A percentile compares a stretch with the other conserved stretches of the same genome.
Conservation (phyloP, 805 yeast genomes). For the Myxozyma geophila region DNA sequence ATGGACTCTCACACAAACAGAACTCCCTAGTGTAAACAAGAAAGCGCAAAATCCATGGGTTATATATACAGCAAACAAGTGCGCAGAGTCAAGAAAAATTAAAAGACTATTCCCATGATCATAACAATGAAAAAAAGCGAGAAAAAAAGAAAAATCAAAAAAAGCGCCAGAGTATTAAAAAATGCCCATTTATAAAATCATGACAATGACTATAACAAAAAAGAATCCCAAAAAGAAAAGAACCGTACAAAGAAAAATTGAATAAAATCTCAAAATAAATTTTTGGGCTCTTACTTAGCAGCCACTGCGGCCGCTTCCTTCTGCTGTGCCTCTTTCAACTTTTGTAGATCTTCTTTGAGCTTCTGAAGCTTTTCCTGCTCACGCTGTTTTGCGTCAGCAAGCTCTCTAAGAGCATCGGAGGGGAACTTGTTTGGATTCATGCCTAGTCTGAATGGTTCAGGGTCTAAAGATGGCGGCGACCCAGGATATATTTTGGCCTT, state of each 20-base stretch:
- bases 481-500: constrained; percentile 12
- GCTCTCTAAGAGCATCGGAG: constrained; percentile 16
- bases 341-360: not conserved
- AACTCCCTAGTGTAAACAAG: not conserved
- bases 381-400: constrained; percentile 8
- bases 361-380: constrained; percentile 10
- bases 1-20: not conserved
- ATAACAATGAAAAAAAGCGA: too few relatives aligned
- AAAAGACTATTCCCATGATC: too few relatives aligned
- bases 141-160: too few relatives aligned
- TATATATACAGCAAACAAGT: not conserved
- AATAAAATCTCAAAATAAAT: not conserved
- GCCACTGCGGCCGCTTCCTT: not conserved
- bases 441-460: constrained; percentile 33
- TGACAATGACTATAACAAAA: too few relatives aligned
- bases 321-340: constrained; percentile 11
- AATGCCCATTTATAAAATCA: too few relatives aligned
- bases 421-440: constrained; percentile 28
- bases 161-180: too few relatives aligned
- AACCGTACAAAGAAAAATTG: not conserved
- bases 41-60: not conserved
- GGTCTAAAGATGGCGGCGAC: constrained; percentile 26
- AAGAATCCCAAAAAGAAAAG: not conserved
- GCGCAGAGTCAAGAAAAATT: not conserved
- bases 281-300: not conserved